These are phyloP conservation scores for Keqinozyma sinolaborantium DNA, from an alignment of 1,139 yeast species.

Conservation along the genomic window DNA sequence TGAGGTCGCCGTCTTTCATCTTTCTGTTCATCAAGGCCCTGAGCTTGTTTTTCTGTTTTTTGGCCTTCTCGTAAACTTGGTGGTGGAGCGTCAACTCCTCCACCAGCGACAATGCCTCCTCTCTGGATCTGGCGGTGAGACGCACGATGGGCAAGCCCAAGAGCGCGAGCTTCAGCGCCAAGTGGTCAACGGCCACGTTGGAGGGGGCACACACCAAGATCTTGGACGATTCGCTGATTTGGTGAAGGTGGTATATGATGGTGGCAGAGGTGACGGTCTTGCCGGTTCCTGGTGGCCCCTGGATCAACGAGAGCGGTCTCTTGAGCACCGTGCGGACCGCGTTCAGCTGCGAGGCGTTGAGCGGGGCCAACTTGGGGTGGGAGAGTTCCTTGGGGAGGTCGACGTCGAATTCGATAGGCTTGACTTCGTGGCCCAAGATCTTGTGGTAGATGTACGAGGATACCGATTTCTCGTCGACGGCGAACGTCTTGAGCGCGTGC, in stretches of 20 bases:
- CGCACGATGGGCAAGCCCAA: slow-evolving; percentile 78
- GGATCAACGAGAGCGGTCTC: slow-evolving; percentile 80
- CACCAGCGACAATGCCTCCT: slow-evolving; percentile 70
- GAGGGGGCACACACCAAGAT: slow-evolving; percentile 94
- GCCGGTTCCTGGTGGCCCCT: slow-evolving; percentile 99
- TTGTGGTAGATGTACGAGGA: slow-evolving; percentile 78
- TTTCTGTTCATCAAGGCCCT: slow-evolving; percentile 56
- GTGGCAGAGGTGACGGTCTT: slow-evolving; percentile 94
- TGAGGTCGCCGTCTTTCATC: slow-evolving; percentile 69
- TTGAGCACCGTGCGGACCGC: slow-evolving; percentile 74
- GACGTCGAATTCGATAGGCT: slow-evolving; percentile 58
- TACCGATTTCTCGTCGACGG: slow-evolving; percentile 66
- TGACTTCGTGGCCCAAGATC: slow-evolving; percentile 78
- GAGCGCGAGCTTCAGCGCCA: slow-evolving; percentile 65
- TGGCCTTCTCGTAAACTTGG: slow-evolving; percentile 22
- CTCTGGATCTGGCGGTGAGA: slow-evolving; percentile 72
- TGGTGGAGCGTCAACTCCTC: slow-evolving; percentile 52
- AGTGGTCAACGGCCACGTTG: slow-evolving; percentile 91
- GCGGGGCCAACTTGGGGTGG: slow-evolving; percentile 62
- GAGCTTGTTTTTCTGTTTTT: slow-evolving; percentile 51
- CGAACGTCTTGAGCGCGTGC: slow-evolving; percentile 68
- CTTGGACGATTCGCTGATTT: slow-evolving; percentile 40
- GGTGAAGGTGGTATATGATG: slow-evolving; percentile 72
- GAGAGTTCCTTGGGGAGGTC: slow-evolving; percentile 60
- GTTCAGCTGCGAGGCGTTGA: slow-evolving; percentile 74